Base-by-base conservation (phyloP, 441 rosid species). In the Populus tomentosa region DNA sequence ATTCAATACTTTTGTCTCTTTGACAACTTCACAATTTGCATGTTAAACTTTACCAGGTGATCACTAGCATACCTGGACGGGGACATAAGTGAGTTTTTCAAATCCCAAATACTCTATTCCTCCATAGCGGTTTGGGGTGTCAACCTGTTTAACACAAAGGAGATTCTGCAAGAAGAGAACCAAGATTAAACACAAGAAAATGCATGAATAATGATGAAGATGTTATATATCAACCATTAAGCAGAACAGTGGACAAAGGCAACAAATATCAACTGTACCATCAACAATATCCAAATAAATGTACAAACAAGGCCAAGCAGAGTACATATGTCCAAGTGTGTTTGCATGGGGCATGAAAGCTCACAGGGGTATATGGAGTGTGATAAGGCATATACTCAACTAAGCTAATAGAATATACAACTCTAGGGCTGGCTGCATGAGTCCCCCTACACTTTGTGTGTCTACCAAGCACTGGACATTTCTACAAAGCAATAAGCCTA, bases 31-130 rank as follows among this genome's bases (percentile, higher is more conserved):
- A 70, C 18, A 70, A 77, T 61, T 16, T 59, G 33, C 14, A 4
- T 36, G 38, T 35, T 16, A 21, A 56, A 40, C 20, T 32, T 53
- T 59, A 38, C 14, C 50, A 26, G 23, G 38, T 42, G 73, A 77
- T 64, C 61, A 24, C 6, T 14, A 30, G 42, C 46, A 28, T 83
- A 92, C 99, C 97, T 93, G 99, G 82, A 95, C 92, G 64, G 98
- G 98, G 71, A 92, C 83, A 64, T 92, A 94, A 1, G 98, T 94
- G 80, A 95, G 91, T 78, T 90, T 95, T 80, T 94, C 95, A 67
- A 95, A 95, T 83, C 95, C 97, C 71, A 95, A 85, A 83, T 91
- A 95, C 53, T 83, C 87, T 40, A 79, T 77, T 77, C 98, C 99
- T 71, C 98, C 98, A 76, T 89, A 95, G 65, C 88, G 90, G 77